A percentile compares a stretch with the other conserved stretches of the same genome.
These are phyloP conservation scores for Protomyces macrosporus DNA, from an alignment of 1,139 yeast species.

Conservation along the genomic window DNA sequence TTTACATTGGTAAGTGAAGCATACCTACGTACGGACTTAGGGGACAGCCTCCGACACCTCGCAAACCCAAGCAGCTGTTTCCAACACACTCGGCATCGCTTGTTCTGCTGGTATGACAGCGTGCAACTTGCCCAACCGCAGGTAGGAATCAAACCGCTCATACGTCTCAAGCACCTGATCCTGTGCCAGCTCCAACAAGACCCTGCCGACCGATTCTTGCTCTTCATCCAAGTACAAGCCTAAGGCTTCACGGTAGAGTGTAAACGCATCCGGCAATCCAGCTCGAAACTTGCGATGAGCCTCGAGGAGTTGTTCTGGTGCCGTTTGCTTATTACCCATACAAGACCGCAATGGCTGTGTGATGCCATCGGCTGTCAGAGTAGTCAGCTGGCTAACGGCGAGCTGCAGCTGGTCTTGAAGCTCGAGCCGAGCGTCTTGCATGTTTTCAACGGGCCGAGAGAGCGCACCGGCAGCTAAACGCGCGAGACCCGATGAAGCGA, in stretches of 20 bases:
- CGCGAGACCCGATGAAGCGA: constrained; percentile 15
- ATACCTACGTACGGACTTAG: no score
- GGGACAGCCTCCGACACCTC: not conserved
- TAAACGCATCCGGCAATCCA: constrained; percentile 17
- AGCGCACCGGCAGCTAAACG: constrained; percentile 8
- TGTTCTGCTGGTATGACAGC: not conserved
- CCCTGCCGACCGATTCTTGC: not conserved
- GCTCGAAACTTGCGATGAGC: constrained; percentile 20
- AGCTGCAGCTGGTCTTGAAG: constrained; percentile 17
- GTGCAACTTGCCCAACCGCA: not conserved
- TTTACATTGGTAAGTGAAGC: no score
- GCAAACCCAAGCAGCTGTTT: not conserved
- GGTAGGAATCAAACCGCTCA: constrained; percentile 15
- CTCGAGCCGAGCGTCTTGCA: constrained; percentile 23
- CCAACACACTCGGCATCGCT: not conserved
- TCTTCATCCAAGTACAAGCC: constrained; percentile 5
- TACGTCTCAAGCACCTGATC: constrained; percentile 22
- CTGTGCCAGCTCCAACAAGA: constrained; percentile 12
- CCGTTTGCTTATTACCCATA: constrained; percentile 17
- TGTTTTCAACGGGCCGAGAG: constrained; percentile 15
- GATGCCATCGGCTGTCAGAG: constrained; percentile 12
- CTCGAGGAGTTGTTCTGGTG: constrained; percentile 3
- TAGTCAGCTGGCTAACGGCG: constrained; percentile 6
- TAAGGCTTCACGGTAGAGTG: not conserved
- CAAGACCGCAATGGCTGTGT: constrained; percentile 14